Conservation (phyloP, 2,329 filamentous ascomycete genomes). For the Venturia aucupariae region DNA sequence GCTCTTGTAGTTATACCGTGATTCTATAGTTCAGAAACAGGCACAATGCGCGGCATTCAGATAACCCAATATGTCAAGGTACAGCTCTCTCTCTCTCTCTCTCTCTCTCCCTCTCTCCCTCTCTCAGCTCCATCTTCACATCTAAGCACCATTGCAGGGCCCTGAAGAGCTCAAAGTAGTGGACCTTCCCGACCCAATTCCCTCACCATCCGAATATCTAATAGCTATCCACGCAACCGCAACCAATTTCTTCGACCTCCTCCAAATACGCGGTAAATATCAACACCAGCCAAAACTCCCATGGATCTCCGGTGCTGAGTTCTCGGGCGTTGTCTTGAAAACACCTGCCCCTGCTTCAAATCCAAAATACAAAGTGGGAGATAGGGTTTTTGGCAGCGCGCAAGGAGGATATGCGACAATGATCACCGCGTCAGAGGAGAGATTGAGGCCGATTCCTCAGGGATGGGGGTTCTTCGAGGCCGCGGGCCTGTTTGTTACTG, state of each 20-base stretch:
- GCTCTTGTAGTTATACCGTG: too few relatives aligned
- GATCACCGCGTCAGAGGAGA: constrained; percentile 55
- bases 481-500: constrained; percentile 83
- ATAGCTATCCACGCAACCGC: constrained; percentile 80
- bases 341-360: constrained; percentile 44
- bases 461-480: constrained; percentile 81
- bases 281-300: constrained; percentile 83
- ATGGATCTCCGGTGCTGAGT: constrained; percentile 81
- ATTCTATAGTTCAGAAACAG: neutral
- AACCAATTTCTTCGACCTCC: constrained; percentile 94
- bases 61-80: constrained; percentile 67
- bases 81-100: neutral
- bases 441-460: constrained; percentile 63
- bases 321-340: constrained; percentile 67
- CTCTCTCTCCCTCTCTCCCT: too few relatives aligned
- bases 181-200: constrained; percentile 63
- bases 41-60: constrained; percentile 63
- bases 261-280: constrained; percentile 93
- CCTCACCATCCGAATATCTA: constrained; percentile 67
- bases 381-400: constrained; percentile 74
- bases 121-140: constrained; percentile 20
- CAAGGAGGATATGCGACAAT: constrained; percentile 83
- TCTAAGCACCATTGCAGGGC: constrained; percentile 41
- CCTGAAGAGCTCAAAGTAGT: constrained; percentile 70
- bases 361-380: constrained; percentile 59